Evolutionary conservation across 371 early-diverging fungal genomes (phyloP).

Genomic region (Actinomortierella ambigua): DNA sequence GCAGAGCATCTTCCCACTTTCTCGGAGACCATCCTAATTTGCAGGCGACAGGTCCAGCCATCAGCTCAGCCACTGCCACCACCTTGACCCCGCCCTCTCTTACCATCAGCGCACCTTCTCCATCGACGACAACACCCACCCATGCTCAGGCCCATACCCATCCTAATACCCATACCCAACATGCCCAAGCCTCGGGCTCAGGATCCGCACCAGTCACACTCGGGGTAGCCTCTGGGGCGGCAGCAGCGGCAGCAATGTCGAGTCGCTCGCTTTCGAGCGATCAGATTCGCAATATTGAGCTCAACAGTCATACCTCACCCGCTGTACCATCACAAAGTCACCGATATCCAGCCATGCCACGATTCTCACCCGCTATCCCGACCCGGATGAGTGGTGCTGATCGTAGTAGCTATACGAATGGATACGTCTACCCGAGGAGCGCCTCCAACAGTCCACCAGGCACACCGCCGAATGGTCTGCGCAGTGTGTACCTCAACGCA

Average conservation of each 20-base stretch:
- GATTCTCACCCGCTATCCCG: slow-evolving; percentile 24
- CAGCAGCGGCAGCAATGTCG: too few species aligned
- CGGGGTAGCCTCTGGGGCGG: too few species aligned
- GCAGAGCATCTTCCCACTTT: too few species aligned
- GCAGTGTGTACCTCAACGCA: slow-evolving; percentile 35
- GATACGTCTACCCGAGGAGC: slow-evolving; percentile 18
- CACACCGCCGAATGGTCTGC: slow-evolving; percentile 31
- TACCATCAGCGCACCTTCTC: neutral
- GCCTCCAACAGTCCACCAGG: slow-evolving; percentile 41
- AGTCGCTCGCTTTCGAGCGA: too few species aligned
- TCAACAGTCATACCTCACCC: too few species aligned
- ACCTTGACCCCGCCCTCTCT: neutral
- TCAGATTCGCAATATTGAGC: too few species aligned
- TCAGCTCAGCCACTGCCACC: too few species aligned
- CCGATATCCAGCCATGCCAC: slow-evolving; percentile 19
- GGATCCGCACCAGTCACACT: too few species aligned
- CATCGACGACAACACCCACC: neutral
- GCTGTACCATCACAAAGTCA: too few species aligned
- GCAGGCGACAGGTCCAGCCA: too few species aligned
- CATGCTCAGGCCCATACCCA: slow-evolving; percentile 6
- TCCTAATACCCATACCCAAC: slow-evolving; percentile 17
- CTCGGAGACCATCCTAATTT: too few species aligned
- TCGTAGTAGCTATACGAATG: slow-evolving; percentile 15
- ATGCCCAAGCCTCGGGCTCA: too few species aligned
- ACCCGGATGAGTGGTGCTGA: slow-evolving; percentile 24